Evolutionary conservation across 108 stramenopile species (phyloP).

Genomic region (Aureococcus anophagefferens): DNA sequence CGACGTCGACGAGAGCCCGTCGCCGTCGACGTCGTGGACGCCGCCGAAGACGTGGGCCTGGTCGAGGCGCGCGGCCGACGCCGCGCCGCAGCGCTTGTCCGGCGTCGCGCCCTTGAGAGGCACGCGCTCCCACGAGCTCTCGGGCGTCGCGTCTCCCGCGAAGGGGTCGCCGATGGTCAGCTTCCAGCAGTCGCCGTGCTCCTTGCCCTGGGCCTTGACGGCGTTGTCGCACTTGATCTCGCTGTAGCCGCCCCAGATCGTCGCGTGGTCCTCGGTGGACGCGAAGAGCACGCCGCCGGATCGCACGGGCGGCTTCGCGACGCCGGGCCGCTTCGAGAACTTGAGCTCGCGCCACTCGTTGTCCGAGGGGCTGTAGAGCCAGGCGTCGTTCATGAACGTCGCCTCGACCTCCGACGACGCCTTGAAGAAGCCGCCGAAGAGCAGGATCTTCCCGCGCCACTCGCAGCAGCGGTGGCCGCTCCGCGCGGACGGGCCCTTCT

Average conservation of each 20-base stretch:
- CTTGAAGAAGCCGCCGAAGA: constrained; percentile 51
- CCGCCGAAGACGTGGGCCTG: background rate
- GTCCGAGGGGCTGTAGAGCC: constrained; percentile 36
- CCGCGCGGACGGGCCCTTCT: constrained; percentile 24
- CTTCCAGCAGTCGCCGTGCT: background rate
- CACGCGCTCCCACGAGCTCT: background rate
- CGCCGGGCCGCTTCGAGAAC: constrained; percentile 8
- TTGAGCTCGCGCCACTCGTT: constrained; percentile 21
- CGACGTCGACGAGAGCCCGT: background rate
- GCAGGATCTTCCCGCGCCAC: constrained; percentile 43
- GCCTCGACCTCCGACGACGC: constrained; percentile 4
- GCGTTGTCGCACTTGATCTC: background rate
- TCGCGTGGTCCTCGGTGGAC: background rate
- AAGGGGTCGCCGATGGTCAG: background rate
- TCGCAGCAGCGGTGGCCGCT: constrained; percentile 44
- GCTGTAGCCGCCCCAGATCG: background rate
- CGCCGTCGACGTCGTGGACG: background rate
- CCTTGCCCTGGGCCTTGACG: background rate
- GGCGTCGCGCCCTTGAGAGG: background rate
- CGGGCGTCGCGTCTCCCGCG: background rate
- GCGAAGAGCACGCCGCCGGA: background rate
- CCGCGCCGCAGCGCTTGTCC: background rate
- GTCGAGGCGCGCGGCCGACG: background rate
- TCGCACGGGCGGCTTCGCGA: background rate
- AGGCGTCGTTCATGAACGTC: constrained; percentile 39